These are phyloP conservation scores for Nemania sp. DNA, from an alignment of 2,329 filamentous ascomycete species.

Conservation along the genomic window DNA sequence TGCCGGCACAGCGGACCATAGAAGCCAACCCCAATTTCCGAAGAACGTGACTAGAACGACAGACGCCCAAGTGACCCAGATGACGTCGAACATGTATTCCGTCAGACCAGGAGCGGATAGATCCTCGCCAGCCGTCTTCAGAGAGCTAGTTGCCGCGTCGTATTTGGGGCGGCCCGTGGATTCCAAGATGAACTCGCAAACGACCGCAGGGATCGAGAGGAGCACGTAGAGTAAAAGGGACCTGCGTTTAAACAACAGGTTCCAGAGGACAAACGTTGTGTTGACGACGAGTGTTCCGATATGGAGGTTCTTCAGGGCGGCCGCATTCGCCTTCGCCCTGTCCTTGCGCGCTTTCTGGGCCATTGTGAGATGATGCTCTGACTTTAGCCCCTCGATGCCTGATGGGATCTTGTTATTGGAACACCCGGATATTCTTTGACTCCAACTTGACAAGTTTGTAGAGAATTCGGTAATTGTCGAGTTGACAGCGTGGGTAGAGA, in stretches of 20 bases:
- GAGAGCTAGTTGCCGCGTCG: constrained; percentile 63
- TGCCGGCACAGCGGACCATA: constrained; percentile 60
- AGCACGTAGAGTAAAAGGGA: constrained; percentile 71
- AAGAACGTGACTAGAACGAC: constrained; percentile 73
- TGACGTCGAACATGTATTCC: constrained; percentile 96
- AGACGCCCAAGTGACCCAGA: constrained; percentile 91
- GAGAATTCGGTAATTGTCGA: not conserved
- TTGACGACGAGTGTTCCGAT: constrained; percentile 75
- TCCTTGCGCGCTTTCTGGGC: constrained; percentile 68
- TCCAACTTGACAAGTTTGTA: not conserved
- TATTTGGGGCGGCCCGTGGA: constrained; percentile 78
- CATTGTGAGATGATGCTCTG: constrained; percentile 46
- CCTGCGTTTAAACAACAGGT: constrained; percentile 68
- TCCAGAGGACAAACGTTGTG: constrained; percentile 71
- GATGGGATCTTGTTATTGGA: not conserved
- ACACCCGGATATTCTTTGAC: too few species aligned
- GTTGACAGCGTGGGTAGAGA: too few species aligned
- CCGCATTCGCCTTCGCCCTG: constrained; percentile 75
- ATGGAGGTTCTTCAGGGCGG: constrained; percentile 80
- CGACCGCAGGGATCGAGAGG: constrained; percentile 73
- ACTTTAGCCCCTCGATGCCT: not conserved
- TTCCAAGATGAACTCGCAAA: constrained; percentile 87
- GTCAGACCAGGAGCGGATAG: constrained; percentile 85
- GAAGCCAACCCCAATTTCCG: constrained; percentile 74
- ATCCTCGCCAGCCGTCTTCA: constrained; percentile 83